A percentile compares a stretch with the other conserved stretches of the same genome.
Evolutionary conservation across 306 rosid species (phyloP).

Genomic region (Elaeagnus macrophylla): DNA sequence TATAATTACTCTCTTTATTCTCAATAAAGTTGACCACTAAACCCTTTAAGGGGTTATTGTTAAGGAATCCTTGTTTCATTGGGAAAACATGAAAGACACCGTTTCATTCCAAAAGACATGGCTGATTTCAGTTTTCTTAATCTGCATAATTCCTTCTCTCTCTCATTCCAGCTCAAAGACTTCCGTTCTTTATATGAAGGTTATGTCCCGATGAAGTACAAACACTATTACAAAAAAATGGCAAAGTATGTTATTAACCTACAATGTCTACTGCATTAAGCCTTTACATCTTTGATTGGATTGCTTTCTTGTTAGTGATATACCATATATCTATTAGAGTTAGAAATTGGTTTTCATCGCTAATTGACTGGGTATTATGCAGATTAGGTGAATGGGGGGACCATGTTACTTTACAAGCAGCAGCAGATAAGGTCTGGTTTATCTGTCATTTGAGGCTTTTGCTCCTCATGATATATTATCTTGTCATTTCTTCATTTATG

Average conservation of each 20-base stretch:
- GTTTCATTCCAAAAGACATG: conserved; percentile 3
- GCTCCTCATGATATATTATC: neutral
- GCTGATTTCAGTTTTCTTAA: conserved; percentile 28
- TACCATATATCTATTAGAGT: conserved; percentile 6
- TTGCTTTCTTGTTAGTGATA: conserved; percentile 3
- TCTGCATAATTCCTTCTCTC: conserved; percentile 20
- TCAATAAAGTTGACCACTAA: neutral
- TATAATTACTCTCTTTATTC: neutral
- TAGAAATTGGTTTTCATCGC: conserved; percentile 16
- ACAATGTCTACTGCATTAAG: conserved; percentile 12
- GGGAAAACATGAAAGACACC: neutral
- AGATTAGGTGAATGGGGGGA: conserved; percentile 99
- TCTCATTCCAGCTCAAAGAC: conserved; percentile 56
- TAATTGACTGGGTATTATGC: conserved; percentile 20
- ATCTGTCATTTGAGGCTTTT: neutral
- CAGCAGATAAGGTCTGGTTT: conserved; percentile 65
- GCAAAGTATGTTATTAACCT: conserved; percentile 48
- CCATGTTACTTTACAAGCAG: conserved; percentile 93
- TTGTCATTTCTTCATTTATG: conserved; percentile 7
- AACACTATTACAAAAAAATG: conserved; percentile 76
- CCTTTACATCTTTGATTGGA: conserved; percentile 8
- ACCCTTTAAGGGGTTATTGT: too few relatives aligned
- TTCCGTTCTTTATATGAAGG: conserved; percentile 61
- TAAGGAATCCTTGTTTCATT: neutral
- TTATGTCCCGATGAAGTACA: conserved; percentile 93